A percentile compares a stretch with the other conserved stretches of the same genome.
These are phyloP conservation scores for Mucor circinelloides DNA, from an alignment of 371 early-diverging fungal genomes.

Conservation along the genomic window DNA sequence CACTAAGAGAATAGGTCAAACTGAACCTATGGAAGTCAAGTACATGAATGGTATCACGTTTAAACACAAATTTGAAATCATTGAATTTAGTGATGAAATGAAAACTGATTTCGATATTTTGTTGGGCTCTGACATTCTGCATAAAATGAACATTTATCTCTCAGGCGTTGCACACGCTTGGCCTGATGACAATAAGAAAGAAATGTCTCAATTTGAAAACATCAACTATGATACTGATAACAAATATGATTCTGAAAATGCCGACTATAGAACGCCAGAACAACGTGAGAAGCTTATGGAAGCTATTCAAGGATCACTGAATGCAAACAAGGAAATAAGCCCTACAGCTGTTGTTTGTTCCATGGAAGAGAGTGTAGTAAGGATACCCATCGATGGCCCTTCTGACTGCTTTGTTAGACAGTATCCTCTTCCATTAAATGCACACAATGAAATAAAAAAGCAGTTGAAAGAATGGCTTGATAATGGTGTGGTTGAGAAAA, in stretches of 20 bases:
- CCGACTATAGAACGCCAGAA: not conserved
- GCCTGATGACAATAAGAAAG: constrained; percentile 5
- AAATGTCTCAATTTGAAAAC: too few relatives aligned
- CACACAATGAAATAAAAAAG: not conserved
- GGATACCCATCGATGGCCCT: not conserved
- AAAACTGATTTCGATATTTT: not conserved
- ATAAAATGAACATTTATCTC: not conserved
- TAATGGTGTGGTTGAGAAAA: constrained; percentile 1
- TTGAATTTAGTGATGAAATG: constrained; percentile 9
- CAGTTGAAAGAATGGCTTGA: constrained; percentile 2
- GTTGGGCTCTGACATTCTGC: constrained; percentile 4
- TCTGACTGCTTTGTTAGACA: constrained; percentile 3
- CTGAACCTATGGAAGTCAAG: not conserved
- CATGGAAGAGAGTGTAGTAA: not conserved
- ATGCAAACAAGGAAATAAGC: not conserved
- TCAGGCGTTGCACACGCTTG: constrained; percentile 10
- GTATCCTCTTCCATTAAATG: not conserved
- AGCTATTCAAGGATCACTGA: not conserved
- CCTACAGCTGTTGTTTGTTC: constrained; percentile 4
- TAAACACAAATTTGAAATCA: constrained; percentile 6
- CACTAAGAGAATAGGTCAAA: not conserved
- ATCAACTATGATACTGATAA: constrained; percentile 5
- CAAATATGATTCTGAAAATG: not conserved
- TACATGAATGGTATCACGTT: not conserved
- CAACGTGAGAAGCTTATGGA: not conserved